phyloP scores from a whole-genome alignment of 495 filamentous ascomycete species.

The Echria macrotheca region DNA sequence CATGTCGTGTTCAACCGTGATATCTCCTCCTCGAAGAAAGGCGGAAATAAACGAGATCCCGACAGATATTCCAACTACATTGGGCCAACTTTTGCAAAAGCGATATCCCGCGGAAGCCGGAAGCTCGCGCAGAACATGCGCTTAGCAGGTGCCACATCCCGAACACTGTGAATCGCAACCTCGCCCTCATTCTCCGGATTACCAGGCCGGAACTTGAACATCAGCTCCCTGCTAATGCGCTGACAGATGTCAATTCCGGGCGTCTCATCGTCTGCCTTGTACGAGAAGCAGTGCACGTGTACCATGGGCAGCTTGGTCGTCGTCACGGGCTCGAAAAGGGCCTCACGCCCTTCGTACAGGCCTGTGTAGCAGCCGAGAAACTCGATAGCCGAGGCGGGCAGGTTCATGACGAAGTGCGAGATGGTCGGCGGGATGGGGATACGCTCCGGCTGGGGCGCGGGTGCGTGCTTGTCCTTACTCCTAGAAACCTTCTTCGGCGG shows the following conservation, averaged over 20 bases:
- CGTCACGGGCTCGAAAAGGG: constrained; percentile 58
- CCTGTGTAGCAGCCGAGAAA: constrained; percentile 86
- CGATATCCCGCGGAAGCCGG: constrained; percentile 72
- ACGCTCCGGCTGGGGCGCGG: constrained; percentile 34
- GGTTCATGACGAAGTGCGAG: constrained; percentile 93
- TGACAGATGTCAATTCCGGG: constrained; percentile 58
- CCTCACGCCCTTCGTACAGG: constrained; percentile 63
- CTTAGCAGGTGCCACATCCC: constrained; percentile 88
- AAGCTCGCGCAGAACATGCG: constrained; percentile 96
- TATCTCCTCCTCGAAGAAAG: too few species aligned
- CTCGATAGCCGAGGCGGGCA: constrained; percentile 78
- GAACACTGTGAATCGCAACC: constrained; percentile 67
- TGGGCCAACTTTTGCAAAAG: too few species aligned
- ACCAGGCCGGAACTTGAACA: constrained; percentile 54
- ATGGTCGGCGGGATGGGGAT: constrained; percentile 62
- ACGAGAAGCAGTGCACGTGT: constrained; percentile 86
- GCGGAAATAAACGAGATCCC: too few species aligned
- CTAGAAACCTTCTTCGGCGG: constrained; percentile 35
- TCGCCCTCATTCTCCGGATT: constrained; percentile 50
- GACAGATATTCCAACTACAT: too few species aligned
- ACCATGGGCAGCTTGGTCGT: constrained; percentile 63
- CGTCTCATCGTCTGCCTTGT: constrained; percentile 64
- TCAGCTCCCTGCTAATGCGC: constrained; percentile 57
- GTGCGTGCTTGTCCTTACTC: constrained; percentile 26
- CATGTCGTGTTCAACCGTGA: too few species aligned